These are phyloP conservation scores for Schwanniomyces yamadae DNA, from an alignment of 805 yeast species.

Conservation along the genomic window DNA sequence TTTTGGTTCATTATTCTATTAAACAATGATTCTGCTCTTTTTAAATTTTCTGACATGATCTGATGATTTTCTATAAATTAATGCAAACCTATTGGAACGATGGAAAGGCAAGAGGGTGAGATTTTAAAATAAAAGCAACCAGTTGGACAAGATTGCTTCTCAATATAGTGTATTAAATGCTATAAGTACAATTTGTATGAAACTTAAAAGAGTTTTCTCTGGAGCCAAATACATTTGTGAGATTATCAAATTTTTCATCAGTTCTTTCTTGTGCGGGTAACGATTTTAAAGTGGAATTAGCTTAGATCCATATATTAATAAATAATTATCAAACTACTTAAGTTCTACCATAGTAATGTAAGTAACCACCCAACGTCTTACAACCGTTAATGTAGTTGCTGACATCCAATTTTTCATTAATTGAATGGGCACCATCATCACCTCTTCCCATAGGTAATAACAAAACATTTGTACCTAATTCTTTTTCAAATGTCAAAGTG, in stretches of 20 bases:
- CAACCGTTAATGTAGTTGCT: constrained; percentile 90
- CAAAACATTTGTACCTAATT: constrained; percentile 79
- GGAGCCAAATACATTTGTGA: no score
- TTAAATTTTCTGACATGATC: constrained; percentile 45
- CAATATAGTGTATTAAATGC: constrained; percentile 3
- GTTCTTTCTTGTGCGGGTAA: constrained; percentile 8
- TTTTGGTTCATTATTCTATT: constrained; percentile 46
- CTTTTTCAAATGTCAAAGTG: constrained; percentile 88
- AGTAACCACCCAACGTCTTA: constrained; percentile 89
- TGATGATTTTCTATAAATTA: constrained; percentile 2
- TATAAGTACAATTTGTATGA: no score
- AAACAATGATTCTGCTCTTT: constrained; percentile 46
- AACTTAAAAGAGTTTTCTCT: no score
- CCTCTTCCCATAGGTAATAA: constrained; percentile 98
- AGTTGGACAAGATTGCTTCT: neutral
- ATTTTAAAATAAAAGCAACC: constrained; percentile 2
- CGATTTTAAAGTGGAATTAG: neutral
- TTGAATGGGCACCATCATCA: constrained; percentile 98
- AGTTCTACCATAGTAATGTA: constrained; percentile 69
- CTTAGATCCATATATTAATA: neutral
- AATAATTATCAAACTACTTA: constrained; percentile 3
- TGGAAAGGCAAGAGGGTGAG: neutral
- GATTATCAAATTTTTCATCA: constrained; percentile 7
- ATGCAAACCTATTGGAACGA: constrained; percentile 2
- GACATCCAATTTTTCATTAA: constrained; percentile 90